phyloP scores from a whole-genome alignment of 2,329 filamentous ascomycete genomes.

The Xylaria polymorpha region DNA sequence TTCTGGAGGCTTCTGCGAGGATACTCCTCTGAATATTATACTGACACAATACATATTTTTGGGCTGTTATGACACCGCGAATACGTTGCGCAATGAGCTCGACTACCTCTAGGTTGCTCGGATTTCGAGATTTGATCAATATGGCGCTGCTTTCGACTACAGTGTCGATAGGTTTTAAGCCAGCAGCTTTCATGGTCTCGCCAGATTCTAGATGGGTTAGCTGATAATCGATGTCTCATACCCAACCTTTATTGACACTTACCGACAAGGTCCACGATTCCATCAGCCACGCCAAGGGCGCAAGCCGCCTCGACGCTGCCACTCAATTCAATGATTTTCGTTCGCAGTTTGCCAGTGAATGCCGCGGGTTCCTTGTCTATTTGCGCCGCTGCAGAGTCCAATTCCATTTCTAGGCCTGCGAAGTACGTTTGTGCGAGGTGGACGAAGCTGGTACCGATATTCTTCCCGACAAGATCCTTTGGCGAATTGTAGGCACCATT shows the following conservation, averaged over 20 bases:
- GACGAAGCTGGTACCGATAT: slow-evolving; percentile 95
- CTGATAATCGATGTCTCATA: not conserved
- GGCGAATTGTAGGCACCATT: slow-evolving; percentile 78
- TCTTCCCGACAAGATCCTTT: slow-evolving; percentile 87
- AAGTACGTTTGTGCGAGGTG: slow-evolving; percentile 87
- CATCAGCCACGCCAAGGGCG: slow-evolving; percentile 93
- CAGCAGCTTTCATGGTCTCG: slow-evolving; percentile 97
- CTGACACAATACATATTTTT: slow-evolving; percentile 93
- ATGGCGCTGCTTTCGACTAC: slow-evolving; percentile 89
- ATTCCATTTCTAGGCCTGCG: slow-evolving; percentile 74
- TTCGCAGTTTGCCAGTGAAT: slow-evolving; percentile 70
- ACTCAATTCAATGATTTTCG: slow-evolving; percentile 92
- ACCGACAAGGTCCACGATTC: slow-evolving; percentile 98
- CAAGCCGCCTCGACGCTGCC: slow-evolving; percentile 98
- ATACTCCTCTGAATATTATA: slow-evolving; percentile 87
- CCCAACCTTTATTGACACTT: slow-evolving; percentile 53
- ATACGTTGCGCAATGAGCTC: slow-evolving; percentile 88
- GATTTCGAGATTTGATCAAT: slow-evolving; percentile 88
- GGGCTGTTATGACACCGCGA: slow-evolving; percentile 91
- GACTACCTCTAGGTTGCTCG: slow-evolving; percentile 83
- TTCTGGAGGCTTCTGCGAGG: slow-evolving; percentile 74
- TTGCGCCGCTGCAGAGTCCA: slow-evolving; percentile 56
- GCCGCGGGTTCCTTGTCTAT: slow-evolving; percentile 50
- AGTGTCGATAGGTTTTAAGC: slow-evolving; percentile 92
- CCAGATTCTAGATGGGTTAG: slow-evolving; percentile 77